Evolutionary conservation across 1,284 basidiomycete genomes (phyloP).

Genomic region (Cutaneotrichosporon sp.): DNA sequence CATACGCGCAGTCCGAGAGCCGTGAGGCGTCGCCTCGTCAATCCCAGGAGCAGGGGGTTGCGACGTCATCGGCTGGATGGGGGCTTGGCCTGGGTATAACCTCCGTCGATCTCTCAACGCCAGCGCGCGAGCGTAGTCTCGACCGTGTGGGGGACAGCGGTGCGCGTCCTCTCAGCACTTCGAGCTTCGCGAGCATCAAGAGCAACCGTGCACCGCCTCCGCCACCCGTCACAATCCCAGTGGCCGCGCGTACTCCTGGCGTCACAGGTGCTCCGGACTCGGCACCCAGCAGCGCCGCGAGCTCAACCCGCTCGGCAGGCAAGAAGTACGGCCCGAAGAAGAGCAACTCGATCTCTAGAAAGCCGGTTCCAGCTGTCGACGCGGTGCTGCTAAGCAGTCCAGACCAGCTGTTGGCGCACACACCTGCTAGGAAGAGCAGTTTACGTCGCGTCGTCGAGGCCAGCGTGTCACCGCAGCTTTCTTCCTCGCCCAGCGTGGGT

Average conservation of each 20-base stretch:
- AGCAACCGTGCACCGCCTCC: constrained; percentile 5
- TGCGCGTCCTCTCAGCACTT: neutral
- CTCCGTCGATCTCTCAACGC: neutral
- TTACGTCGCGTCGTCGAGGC: neutral
- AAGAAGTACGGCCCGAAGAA: constrained; percentile 12
- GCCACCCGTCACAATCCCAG: constrained; percentile 4
- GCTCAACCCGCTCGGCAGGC: constrained; percentile 5
- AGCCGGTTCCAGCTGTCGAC: constrained; percentile 16
- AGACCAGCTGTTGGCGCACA: neutral
- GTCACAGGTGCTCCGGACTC: neutral
- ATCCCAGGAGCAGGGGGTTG: neutral
- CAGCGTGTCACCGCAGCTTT: neutral
- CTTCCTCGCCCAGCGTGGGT: neutral
- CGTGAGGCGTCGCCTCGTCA: neutral
- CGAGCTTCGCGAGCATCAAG: neutral
- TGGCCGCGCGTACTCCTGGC: neutral
- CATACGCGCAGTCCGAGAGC: neutral
- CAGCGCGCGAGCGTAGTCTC: neutral
- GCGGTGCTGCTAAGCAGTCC: constrained; percentile 3
- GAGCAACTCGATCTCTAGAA: constrained; percentile 6
- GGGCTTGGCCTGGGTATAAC: neutral
- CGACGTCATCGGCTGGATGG: neutral
- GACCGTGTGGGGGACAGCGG: neutral
- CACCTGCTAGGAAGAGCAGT: neutral
- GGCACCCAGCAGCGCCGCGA: neutral